These are phyloP conservation scores for Tricholoma terreum DNA, from an alignment of 768 basidiomycete species.

Conservation along the genomic window DNA sequence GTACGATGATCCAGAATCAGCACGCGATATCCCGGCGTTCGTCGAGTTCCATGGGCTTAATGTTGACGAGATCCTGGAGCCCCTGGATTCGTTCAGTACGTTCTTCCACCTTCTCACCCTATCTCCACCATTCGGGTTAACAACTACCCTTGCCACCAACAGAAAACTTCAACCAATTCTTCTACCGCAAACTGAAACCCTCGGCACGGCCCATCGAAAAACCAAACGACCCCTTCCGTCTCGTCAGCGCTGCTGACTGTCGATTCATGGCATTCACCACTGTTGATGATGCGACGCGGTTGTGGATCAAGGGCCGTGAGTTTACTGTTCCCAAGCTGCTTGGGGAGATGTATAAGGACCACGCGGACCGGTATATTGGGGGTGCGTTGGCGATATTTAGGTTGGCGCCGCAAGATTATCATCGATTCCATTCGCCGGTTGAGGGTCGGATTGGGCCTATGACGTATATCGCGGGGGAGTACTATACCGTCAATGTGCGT, in stretches of 20 bases:
- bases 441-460: constrained; percentile 82
- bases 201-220: constrained; percentile 72
- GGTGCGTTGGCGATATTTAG: constrained; percentile 90
- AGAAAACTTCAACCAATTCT: constrained; percentile 95
- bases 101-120: constrained; percentile 9
- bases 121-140: background rate
- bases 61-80: constrained; percentile 78
- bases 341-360: constrained; percentile 70
- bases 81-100: constrained; percentile 79
- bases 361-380: constrained; percentile 68
- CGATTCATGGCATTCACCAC: constrained; percentile 94
- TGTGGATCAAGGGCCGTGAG: constrained; percentile 98
- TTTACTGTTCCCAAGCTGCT: constrained; percentile 80
- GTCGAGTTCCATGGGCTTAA: constrained; percentile 89
- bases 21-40: constrained; percentile 79
- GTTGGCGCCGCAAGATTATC: constrained; percentile 92
- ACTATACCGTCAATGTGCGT: constrained; percentile 91
- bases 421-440: constrained; percentile 88
- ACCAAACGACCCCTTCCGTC: constrained; percentile 69
- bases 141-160: background rate
- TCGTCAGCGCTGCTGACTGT: constrained; percentile 93
- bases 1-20: constrained; percentile 85
- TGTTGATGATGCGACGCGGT: constrained; percentile 75
- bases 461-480: constrained; percentile 84
- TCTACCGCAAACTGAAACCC: constrained; percentile 86